Evolutionary conservation across 169 alveolate species (phyloP).

Genomic region (Cryptosporidium sp.): DNA sequence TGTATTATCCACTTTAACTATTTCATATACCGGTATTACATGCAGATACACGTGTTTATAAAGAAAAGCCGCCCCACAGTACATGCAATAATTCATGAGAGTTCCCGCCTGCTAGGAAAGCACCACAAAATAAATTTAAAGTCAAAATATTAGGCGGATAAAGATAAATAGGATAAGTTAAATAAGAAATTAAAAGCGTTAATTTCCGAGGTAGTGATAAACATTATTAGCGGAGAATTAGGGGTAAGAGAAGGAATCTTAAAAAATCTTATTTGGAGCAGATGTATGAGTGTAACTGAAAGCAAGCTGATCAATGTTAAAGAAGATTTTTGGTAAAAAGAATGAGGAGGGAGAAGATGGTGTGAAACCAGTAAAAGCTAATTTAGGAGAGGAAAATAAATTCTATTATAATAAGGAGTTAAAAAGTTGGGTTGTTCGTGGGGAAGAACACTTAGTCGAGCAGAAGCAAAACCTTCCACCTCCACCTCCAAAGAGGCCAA

Average conservation of each 20-base stretch:
- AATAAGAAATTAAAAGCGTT: background rate
- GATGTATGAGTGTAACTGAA: background rate
- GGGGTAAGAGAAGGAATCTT: background rate
- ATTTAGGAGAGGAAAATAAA: constrained; percentile 69
- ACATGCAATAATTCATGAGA: constrained; percentile 11
- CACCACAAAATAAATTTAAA: background rate
- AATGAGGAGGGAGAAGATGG: constrained; percentile 68
- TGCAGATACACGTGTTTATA: constrained; percentile 1
- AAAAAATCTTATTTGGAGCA: background rate
- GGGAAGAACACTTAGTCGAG: constrained; percentile 64
- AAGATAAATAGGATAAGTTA: constrained; percentile 9
- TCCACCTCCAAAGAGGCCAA: constrained; percentile 53
- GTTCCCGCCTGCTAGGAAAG: constrained; percentile 16
- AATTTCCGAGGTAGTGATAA: background rate
- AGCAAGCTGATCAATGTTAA: constrained; percentile 18
- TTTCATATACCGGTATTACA: constrained; percentile 22
- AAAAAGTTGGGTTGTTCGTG: constrained; percentile 74
- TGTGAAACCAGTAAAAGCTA: constrained; percentile 56
- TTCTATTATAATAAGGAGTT: constrained; percentile 60
- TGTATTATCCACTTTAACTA: background rate
- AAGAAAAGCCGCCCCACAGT: constrained; percentile 28
- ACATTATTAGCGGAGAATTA: background rate
- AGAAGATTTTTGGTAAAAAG: constrained; percentile 63
- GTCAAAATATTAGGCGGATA: constrained; percentile 27
- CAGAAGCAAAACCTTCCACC: constrained; percentile 60